phyloP scores from a whole-genome alignment of 768 basidiomycete genomes.

The Mycena galericulata region DNA sequence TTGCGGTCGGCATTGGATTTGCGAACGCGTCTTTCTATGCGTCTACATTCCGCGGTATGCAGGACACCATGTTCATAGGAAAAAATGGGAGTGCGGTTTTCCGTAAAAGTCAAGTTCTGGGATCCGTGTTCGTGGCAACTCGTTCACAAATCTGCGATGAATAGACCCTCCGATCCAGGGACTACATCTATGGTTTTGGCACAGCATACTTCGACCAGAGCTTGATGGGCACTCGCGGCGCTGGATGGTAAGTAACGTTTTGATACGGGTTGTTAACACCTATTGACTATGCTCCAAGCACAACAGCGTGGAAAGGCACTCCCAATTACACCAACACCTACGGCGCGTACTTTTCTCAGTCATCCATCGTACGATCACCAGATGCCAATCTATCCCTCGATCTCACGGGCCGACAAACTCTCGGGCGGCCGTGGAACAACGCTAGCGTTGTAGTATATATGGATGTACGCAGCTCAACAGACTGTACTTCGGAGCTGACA shows the following conservation, averaged over 20 bases:
- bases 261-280: slow-evolving; percentile 30
- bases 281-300: slow-evolving; percentile 47
- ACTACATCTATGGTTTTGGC: slow-evolving; percentile 53
- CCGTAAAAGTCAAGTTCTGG: slow-evolving; percentile 57
- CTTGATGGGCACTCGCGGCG: slow-evolving; percentile 28
- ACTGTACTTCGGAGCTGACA: not conserved
- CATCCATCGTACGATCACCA: slow-evolving; percentile 47
- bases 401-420: slow-evolving; percentile 31
- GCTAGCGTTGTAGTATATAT: slow-evolving; percentile 31
- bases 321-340: slow-evolving; percentile 44
- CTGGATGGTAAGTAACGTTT: slow-evolving; percentile 11
- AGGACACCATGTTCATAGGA: slow-evolving; percentile 61
- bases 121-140: slow-evolving; percentile 53
- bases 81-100: slow-evolving; percentile 53
- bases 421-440: slow-evolving; percentile 56
- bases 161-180: not conserved
- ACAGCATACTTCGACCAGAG: slow-evolving; percentile 46
- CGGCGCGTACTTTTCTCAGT: slow-evolving; percentile 54
- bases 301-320: slow-evolving; percentile 59
- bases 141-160: not conserved
- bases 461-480: slow-evolving; percentile 15
- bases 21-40: slow-evolving; percentile 62
- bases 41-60: slow-evolving; percentile 55
- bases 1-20: slow-evolving; percentile 55
- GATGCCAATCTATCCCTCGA: slow-evolving; percentile 30